Evolutionary conservation across 176 grass and related monocot species (phyloP).

Genomic region (Oryza nivara): DNA sequence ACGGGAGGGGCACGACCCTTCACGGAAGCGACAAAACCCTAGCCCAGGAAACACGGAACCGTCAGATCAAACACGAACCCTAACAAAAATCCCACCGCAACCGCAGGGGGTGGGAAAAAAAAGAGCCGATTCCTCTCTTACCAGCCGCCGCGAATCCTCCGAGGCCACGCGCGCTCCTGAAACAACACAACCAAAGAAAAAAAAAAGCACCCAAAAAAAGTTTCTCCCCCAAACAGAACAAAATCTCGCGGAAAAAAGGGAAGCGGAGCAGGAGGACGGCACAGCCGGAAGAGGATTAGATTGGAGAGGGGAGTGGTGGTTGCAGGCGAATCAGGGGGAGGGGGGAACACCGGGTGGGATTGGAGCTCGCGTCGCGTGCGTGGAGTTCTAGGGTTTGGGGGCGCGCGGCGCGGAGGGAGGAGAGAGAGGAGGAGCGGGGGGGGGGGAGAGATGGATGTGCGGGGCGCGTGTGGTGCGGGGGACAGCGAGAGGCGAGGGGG

Average conservation of each 20-base stretch:
- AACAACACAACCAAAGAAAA: conserved; percentile 44
- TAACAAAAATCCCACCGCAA: conserved; percentile 26
- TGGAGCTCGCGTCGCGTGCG: not conserved
- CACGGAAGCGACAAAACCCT: conserved; percentile 47
- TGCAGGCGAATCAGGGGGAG: not conserved
- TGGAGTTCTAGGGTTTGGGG: conserved; percentile 53
- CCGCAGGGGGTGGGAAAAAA: not conserved
- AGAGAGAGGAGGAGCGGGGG: not conserved
- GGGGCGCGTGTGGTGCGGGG: conserved; percentile 22
- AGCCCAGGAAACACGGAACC: conserved; percentile 33
- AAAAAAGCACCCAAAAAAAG: conserved; percentile 16
- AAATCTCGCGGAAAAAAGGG: conserved; percentile 27
- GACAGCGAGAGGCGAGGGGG: not conserved
- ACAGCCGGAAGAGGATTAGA: not conserved
- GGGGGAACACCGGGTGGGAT: not conserved
- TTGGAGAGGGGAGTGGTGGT: not conserved
- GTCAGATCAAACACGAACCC: conserved; percentile 36
- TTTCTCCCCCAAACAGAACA: conserved; percentile 1
- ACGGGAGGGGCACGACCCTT: conserved; percentile 1
- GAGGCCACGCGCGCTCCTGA: conserved; percentile 20
- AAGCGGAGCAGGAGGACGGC: conserved; percentile 27
- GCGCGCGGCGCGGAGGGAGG: conserved; percentile 4
- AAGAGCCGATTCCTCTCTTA: conserved; percentile 21
- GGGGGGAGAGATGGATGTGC: not conserved
- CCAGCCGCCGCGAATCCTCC: conserved; percentile 47